Base-by-base conservation (phyloP, 805 yeast genomes). In the Cyberlindnera sargentensis region DNA sequence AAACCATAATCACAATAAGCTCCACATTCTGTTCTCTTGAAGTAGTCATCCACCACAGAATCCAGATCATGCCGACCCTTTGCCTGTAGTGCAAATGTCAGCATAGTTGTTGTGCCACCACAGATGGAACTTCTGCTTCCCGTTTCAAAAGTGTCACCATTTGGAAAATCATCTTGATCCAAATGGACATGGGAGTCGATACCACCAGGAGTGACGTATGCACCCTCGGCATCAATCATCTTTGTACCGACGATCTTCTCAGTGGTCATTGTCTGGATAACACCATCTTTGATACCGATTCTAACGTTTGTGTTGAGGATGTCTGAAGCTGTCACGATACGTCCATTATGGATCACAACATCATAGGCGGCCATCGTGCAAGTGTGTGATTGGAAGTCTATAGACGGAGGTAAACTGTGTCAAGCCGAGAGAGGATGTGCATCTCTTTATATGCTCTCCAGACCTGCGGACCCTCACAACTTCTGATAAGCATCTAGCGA, bases 121-220 rank as follows among this genome's bases (percentile, higher is more conserved):
- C 70, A 71, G 25, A 72, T 60, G 1, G 76, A 75, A 44, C 71
- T 63, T 51, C 67, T 60, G 0, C 76, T 62, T 3, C 74, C 77
- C 3, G 67, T 52, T 39, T 64, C 70, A 47, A 71, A 70, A 23
- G 64, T 66, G 47, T 72, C 78, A 34, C 73, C 72, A 2, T 69
- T 62, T 4, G 70, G 62, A 10, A 65, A 61, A 33, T 64, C 59
- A 5, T 66, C 67, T 49, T 73, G 75, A 35, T 70, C 67, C 20
- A 73, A 49, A 43, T 73, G 78, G 26, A 71, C 75, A 51, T 73
- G 78, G 1, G 74, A 63, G 50, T 73, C 78, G 33, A 73, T 66
- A 5, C 76, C 78, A 37, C 78, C 78, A 2, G 78, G 78, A 2
- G 75, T 72, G 27, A 73, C 64, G 44, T 53, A 64, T 0, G 65